phyloP scores from a whole-genome alignment of 129 eudicot species.

The Flaveria linearis region DNA sequence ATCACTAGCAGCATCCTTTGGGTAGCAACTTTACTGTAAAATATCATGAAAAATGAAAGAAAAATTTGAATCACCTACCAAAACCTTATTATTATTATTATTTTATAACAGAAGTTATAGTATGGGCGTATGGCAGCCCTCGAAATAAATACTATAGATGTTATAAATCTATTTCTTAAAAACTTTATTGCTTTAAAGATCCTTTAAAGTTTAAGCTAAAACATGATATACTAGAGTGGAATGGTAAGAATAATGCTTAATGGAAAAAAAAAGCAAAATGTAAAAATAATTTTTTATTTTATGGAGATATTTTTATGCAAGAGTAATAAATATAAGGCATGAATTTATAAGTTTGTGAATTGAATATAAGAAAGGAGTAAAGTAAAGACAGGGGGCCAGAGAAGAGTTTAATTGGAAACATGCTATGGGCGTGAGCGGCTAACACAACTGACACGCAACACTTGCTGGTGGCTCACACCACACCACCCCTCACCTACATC shows the following conservation, averaged over 20 bases:
- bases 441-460: conserved; percentile 39
- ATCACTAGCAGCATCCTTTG: too few species aligned
- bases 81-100: too few species aligned
- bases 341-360: neutral
- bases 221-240: neutral
- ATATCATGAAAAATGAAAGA: too few species aligned
- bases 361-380: neutral
- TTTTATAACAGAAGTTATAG: too few species aligned
- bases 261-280: neutral
- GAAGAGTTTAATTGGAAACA: conserved; percentile 18
- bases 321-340: too few species aligned
- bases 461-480: conserved; percentile 23
- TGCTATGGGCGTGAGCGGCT: too few species aligned
- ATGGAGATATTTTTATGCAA: neutral
- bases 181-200: neutral
- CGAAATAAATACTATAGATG: neutral
- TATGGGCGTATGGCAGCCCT: too few species aligned
- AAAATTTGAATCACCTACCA: too few species aligned
- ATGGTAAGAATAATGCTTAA: neutral
- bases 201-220: neutral
- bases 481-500: conserved; percentile 19
- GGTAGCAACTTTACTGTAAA: too few species aligned
- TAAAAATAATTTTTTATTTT: neutral
- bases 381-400: neutral
- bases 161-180: neutral